phyloP scores from a whole-genome alignment of 2,329 filamentous ascomycete species.

The Talaromyces islandicus region DNA sequence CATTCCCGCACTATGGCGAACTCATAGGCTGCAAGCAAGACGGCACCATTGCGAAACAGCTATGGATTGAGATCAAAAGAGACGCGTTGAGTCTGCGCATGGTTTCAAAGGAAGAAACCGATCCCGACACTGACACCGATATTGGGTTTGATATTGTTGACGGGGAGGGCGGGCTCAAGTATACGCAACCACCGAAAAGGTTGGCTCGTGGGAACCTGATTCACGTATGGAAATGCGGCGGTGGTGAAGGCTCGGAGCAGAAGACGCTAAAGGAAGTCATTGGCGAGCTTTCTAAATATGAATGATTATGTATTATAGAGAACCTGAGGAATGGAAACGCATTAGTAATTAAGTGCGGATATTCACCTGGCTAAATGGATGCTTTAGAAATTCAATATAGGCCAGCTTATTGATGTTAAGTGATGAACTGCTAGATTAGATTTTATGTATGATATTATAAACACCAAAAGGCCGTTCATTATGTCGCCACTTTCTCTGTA shows the following conservation, averaged over 20 bases:
- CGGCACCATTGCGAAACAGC: background rate
- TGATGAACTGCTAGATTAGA: background rate
- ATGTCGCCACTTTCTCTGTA: background rate
- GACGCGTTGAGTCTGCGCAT: constrained; percentile 3
- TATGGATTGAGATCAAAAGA: constrained; percentile 6
- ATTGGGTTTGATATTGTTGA: background rate
- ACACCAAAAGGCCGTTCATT: background rate
- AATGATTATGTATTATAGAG: background rate
- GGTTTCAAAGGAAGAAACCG: background rate
- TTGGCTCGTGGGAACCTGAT: background rate
- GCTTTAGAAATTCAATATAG: background rate
- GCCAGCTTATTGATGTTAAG: background rate
- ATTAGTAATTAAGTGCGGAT: background rate
- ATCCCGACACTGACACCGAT: background rate
- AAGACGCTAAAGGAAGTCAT: constrained; percentile 11
- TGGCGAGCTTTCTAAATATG: constrained; percentile 4
- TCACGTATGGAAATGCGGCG: constrained; percentile 3
- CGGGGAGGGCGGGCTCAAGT: constrained; percentile 6
- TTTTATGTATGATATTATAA: background rate
- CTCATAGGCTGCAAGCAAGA: background rate
- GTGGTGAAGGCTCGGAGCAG: background rate
- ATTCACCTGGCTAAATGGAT: background rate
- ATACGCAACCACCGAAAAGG: constrained; percentile 4
- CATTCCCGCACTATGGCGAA: constrained; percentile 12
- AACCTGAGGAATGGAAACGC: background rate